phyloP scores from a whole-genome alignment of 176 grass and related monocot species.

The Hordeum marinum region DNA sequence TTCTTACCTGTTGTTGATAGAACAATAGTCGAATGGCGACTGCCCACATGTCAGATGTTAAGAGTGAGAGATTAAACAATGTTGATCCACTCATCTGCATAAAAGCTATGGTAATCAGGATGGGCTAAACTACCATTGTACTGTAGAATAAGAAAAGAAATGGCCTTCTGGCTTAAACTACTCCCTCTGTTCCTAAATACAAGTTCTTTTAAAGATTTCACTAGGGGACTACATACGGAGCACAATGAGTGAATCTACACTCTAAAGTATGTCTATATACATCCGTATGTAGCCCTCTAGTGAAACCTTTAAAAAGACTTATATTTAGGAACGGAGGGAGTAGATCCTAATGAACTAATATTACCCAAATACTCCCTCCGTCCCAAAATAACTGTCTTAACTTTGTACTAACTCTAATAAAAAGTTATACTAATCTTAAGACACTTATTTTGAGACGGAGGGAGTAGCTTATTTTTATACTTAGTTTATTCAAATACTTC shows the following conservation, averaged over 20 bases:
- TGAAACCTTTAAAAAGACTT: no score
- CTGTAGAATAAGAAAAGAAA: neutral
- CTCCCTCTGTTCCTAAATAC: no score
- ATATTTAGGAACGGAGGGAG: no score
- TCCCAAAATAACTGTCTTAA: no score
- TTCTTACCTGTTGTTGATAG: slow-evolving; percentile 16
- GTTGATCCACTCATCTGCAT: slow-evolving; percentile 31
- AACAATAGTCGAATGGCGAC: slow-evolving; percentile 12
- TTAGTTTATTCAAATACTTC: neutral
- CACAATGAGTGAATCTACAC: no score
- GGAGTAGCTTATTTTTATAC: neutral
- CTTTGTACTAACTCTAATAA: no score
- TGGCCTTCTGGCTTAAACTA: neutral
- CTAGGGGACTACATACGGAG: no score
- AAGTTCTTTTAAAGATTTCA: no score
- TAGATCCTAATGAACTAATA: neutral
- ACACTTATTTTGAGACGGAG: no score
- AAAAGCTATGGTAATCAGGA: neutral
- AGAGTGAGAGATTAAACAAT: slow-evolving; percentile 19
- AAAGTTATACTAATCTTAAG: no score
- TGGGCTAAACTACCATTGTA: neutral
- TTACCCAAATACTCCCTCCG: neutral
- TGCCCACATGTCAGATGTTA: slow-evolving; percentile 24
- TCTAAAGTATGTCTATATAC: no score
- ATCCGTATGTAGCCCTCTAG: no score